Conservation (phyloP, 2,329 filamentous ascomycete genomes). For the Talaromyces rugulosus region DNA sequence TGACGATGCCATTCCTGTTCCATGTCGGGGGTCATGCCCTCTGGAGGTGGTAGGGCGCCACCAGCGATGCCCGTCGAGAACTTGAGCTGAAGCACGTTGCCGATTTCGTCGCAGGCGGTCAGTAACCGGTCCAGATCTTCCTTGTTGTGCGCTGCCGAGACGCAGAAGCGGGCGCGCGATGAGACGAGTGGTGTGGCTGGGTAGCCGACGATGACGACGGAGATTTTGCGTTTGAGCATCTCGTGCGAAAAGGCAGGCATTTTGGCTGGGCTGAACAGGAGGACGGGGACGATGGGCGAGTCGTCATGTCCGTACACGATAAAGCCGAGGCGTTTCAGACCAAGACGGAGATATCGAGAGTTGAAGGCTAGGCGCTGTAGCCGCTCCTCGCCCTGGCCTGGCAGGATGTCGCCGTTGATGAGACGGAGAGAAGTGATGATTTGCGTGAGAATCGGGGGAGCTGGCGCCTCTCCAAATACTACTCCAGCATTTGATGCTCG, state of each 20-base stretch:
- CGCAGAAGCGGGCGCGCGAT: constrained; percentile 90
- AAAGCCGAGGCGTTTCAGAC: constrained; percentile 91
- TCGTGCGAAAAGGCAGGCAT: constrained; percentile 98
- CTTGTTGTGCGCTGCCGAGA: constrained; percentile 95
- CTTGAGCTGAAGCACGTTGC: constrained; percentile 88
- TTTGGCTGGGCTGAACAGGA: constrained; percentile 97
- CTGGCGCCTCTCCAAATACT: constrained; percentile 79
- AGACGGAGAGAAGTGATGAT: constrained; percentile 82
- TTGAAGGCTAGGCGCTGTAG: constrained; percentile 97
- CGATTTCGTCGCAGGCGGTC: constrained; percentile 85
- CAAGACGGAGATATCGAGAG: constrained; percentile 94
- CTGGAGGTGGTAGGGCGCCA: constrained; percentile 71
- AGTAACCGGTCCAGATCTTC: constrained; percentile 91
- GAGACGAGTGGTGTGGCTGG: constrained; percentile 93
- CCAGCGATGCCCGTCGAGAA: constrained; percentile 95
- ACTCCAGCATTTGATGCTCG: constrained; percentile 80
- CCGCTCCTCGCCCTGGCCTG: constrained; percentile 91
- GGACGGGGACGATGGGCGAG: constrained; percentile 89
- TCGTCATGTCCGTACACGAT: constrained; percentile 98
- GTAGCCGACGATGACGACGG: constrained; percentile 94
- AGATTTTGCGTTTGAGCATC: constrained; percentile 97
- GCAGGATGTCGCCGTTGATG: constrained; percentile 80
- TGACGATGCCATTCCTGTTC: constrained; percentile 62
- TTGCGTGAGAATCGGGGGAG: constrained; percentile 84
- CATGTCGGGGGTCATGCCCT: constrained; percentile 66